phyloP scores from a whole-genome alignment of 148 eudicot species.

The Chenopodium berlandieri region DNA sequence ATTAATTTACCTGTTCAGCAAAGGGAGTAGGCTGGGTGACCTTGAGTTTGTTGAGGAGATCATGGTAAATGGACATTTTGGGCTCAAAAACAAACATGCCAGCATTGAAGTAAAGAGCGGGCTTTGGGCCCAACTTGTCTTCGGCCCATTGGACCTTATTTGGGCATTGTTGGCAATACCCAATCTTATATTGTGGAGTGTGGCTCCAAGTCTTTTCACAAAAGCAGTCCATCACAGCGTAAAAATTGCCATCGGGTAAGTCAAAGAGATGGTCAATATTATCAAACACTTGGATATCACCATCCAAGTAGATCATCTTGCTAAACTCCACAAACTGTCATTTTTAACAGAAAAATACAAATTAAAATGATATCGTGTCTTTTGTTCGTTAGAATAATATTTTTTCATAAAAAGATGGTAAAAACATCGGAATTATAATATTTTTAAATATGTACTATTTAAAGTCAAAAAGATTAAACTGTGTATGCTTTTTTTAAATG shows the following conservation, averaged over 20 bases:
- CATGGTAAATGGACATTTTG: conserved; percentile 49
- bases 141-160: conserved; percentile 56
- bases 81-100: conserved; percentile 90
- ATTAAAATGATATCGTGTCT: too few relatives aligned
- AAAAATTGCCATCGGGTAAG: conserved; percentile 60
- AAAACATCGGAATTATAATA: too few relatives aligned
- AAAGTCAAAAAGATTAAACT: too few relatives aligned
- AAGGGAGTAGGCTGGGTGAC: conserved; percentile 63
- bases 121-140: conserved; percentile 50
- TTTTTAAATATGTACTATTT: too few relatives aligned
- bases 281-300: conserved; percentile 78
- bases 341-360: not conserved
- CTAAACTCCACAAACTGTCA: conserved; percentile 77
- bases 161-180: conserved; percentile 74
- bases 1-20: conserved; percentile 61
- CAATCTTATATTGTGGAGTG: conserved; percentile 57
- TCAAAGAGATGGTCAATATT: conserved; percentile 85
- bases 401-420: too few relatives aligned
- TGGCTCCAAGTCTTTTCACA: conserved; percentile 79
- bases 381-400: too few relatives aligned
- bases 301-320: conserved; percentile 87
- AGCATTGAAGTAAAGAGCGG: conserved; percentile 70
- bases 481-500: too few relatives aligned
- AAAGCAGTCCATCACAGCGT: conserved; percentile 86
- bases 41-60: conserved; percentile 47